Evolutionary conservation across 1,284 basidiomycete species (phyloP).

Genomic region (Sparassis latifolia): DNA sequence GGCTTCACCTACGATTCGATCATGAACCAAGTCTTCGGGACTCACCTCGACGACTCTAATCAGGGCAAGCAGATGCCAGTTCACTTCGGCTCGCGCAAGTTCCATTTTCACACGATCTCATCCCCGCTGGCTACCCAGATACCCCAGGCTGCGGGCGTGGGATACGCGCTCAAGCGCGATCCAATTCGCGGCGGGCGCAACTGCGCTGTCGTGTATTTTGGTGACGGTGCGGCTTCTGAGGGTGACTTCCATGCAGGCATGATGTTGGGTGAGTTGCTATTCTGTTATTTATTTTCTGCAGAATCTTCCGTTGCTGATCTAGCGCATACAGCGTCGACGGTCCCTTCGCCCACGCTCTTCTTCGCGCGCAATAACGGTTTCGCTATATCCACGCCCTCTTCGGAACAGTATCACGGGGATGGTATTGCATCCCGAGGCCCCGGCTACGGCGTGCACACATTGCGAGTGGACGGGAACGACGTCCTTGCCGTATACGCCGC

Average conservation of each 20-base stretch:
- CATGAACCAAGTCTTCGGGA: conserved; percentile 89
- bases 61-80: conserved; percentile 90
- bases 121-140: conserved; percentile 94
- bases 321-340: conserved; percentile 48
- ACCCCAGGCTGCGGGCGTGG: conserved; percentile 92
- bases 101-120: conserved; percentile 92
- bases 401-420: conserved; percentile 89
- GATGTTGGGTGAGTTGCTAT: conserved; percentile 38
- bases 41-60: conserved; percentile 72
- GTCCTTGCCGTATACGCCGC: conserved; percentile 83
- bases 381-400: conserved; percentile 88
- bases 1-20: conserved; percentile 68
- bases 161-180: conserved; percentile 80
- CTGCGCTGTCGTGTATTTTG: conserved; percentile 88
- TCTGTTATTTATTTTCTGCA: neutral
- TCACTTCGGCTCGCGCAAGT: conserved; percentile 82
- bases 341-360: conserved; percentile 68
- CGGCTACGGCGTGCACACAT: conserved; percentile 89
- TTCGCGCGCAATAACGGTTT: conserved; percentile 87
- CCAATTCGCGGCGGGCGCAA: conserved; percentile 66
- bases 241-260: conserved; percentile 78
- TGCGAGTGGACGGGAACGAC: conserved; percentile 93
- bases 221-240: conserved; percentile 77
- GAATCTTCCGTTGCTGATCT: neutral
- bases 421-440: conserved; percentile 91